A percentile compares a stretch with the other conserved stretches of the same genome.
Evolutionary conservation across 2,329 filamentous ascomycete genomes (phyloP).

Genomic region (Ophiognomonia clavigignenti-juglandacearum): DNA sequence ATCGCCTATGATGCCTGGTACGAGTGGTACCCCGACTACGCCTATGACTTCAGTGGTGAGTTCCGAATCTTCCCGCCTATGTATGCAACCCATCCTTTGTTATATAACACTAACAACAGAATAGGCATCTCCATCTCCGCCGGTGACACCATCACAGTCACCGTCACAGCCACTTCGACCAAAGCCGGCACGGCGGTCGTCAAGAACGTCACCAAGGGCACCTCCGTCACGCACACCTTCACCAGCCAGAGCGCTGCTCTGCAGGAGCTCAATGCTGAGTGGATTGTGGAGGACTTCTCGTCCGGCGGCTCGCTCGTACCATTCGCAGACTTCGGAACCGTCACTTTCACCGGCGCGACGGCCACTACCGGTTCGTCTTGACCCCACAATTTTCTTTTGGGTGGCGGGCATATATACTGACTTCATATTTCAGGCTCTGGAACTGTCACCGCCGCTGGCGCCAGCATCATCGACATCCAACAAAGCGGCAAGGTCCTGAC

Average conservation of each 20-base stretch:
- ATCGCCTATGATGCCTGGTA: slow-evolving; percentile 53
- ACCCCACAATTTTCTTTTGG: too few species aligned
- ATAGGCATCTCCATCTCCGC: slow-evolving; percentile 20
- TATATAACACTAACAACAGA: too few species aligned
- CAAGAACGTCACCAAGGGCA: slow-evolving; percentile 43
- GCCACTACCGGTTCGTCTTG: slow-evolving; percentile 24
- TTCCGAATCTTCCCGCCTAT: too few species aligned
- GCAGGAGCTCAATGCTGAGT: slow-evolving; percentile 55
- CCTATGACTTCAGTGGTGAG: slow-evolving; percentile 25
- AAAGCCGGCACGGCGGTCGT: slow-evolving; percentile 38
- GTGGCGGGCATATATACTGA: too few species aligned
- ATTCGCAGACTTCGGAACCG: slow-evolving; percentile 41
- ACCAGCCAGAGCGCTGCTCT: slow-evolving; percentile 36
- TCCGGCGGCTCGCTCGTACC: slow-evolving; percentile 32
- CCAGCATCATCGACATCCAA: slow-evolving; percentile 63
- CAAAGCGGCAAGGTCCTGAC: slow-evolving; percentile 60
- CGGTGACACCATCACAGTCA: slow-evolving; percentile 23
- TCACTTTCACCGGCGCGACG: slow-evolving; percentile 36
- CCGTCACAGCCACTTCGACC: slow-evolving; percentile 32
- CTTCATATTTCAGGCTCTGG: slow-evolving; percentile 6
- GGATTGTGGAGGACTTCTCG: slow-evolving; percentile 57
- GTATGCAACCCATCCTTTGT: too few species aligned
- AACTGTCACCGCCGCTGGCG: slow-evolving; percentile 28
- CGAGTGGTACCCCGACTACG: slow-evolving; percentile 56
- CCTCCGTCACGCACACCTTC: slow-evolving; percentile 47